Conservation (phyloP, 2,329 filamentous ascomycete species). For the Fonsecaea erecta region DNA sequence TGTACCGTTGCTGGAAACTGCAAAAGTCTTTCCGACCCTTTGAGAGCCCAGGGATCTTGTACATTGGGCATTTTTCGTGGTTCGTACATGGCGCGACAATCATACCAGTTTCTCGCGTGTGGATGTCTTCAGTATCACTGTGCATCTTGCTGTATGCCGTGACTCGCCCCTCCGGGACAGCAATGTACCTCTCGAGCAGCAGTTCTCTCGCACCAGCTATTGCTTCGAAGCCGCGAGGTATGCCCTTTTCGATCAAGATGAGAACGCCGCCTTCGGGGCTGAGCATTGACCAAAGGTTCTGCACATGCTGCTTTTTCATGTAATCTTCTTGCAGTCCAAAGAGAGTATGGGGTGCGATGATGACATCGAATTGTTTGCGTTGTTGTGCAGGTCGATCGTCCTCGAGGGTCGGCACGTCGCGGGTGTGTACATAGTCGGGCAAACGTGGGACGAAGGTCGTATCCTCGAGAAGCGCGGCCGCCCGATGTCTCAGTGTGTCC, state of each 20-base stretch:
- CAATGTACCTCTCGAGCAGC: slow-evolving; percentile 75
- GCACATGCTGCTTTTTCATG: slow-evolving; percentile 75
- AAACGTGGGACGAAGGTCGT: slow-evolving; percentile 90
- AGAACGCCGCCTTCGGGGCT: slow-evolving; percentile 84
- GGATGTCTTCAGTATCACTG: slow-evolving; percentile 39
- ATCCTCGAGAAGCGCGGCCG: slow-evolving; percentile 78
- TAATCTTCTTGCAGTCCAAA: slow-evolving; percentile 76
- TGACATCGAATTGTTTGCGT: slow-evolving; percentile 83
- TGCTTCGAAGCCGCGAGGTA: slow-evolving; percentile 89
- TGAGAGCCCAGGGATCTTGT: slow-evolving; percentile 69
- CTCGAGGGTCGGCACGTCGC: slow-evolving; percentile 63
- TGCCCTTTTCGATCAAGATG: slow-evolving; percentile 86
- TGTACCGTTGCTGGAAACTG: slow-evolving; percentile 86
- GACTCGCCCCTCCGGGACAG: slow-evolving; percentile 49
- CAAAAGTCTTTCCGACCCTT: slow-evolving; percentile 85
- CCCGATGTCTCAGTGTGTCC: slow-evolving; percentile 72
- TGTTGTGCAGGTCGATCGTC: slow-evolving; percentile 57
- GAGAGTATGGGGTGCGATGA: slow-evolving; percentile 84
- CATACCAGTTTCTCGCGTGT: slow-evolving; percentile 59
- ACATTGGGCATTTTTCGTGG: slow-evolving; percentile 88
- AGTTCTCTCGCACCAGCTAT: slow-evolving; percentile 82
- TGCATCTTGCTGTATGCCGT: slow-evolving; percentile 38
- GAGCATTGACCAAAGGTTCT: slow-evolving; percentile 88
- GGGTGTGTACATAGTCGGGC: slow-evolving; percentile 78
- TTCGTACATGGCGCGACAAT: slow-evolving; percentile 78